Percentiles rank a stretch among this genome's conserved stretches.
phyloP scores from a whole-genome alignment of 1,284 basidiomycete genomes.

The Filobasidium uniguttulatum region DNA sequence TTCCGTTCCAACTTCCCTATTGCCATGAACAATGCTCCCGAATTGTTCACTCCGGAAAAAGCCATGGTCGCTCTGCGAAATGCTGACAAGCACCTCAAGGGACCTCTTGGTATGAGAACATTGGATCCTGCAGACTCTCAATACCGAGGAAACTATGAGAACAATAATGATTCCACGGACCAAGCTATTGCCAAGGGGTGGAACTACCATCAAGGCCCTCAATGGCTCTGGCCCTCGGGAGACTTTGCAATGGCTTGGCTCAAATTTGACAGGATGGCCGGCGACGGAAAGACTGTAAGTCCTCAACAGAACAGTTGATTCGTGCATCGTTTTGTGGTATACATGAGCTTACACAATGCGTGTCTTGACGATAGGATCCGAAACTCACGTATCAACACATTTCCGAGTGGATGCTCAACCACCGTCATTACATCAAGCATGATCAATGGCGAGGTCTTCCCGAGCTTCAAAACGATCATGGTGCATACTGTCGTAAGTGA shows the following conservation, averaged over 20 bases:
- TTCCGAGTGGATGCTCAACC: slow-evolving; percentile 53
- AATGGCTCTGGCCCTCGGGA: slow-evolving; percentile 88
- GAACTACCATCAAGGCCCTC: slow-evolving; percentile 53
- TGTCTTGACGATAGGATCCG: slow-evolving; percentile 44
- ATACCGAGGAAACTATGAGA: slow-evolving; percentile 81
- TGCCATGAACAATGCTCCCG: slow-evolving; percentile 93
- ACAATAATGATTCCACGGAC: slow-evolving; percentile 76
- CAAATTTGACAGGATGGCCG: slow-evolving; percentile 54
- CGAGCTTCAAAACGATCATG: slow-evolving; percentile 66
- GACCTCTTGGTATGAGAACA: slow-evolving; percentile 87
- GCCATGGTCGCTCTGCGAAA: slow-evolving; percentile 64
- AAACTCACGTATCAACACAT: slow-evolving; percentile 62
- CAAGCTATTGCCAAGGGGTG: slow-evolving; percentile 70
- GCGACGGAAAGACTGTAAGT: slow-evolving; percentile 51
- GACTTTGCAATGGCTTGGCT: slow-evolving; percentile 91
- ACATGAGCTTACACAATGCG: neutral
- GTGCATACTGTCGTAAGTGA: slow-evolving; percentile 12
- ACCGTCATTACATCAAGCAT: slow-evolving; percentile 56
- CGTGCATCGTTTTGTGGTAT: neutral
- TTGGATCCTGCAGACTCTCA: slow-evolving; percentile 71
- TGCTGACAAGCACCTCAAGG: slow-evolving; percentile 60
- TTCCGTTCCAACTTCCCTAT: slow-evolving; percentile 84
- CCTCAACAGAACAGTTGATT: neutral
- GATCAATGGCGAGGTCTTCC: slow-evolving; percentile 85
- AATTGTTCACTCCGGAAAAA: slow-evolving; percentile 70